Evolutionary conservation across 345 rosid genomes (phyloP), one percentile per base, ranked within the genome.

Genomic region (Salix suchowensis): DNA sequence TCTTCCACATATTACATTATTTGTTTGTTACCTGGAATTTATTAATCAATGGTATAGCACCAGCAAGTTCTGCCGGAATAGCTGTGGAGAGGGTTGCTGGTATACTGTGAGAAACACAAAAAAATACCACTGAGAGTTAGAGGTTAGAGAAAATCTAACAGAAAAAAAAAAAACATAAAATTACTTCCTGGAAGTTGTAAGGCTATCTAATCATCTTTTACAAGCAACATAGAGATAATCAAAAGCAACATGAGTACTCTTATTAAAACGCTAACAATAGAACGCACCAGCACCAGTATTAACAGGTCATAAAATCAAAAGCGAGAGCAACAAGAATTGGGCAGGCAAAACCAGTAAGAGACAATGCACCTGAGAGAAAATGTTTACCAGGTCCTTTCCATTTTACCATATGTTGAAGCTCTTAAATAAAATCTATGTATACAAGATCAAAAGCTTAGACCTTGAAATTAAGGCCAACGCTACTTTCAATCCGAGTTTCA

Each of bases 31-130:
- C 96, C 96, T 96, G 98, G 82, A 96, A 96, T 64, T 93, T 89
- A 80, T 93, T 97, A 73, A 93, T 88, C 88, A 96, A 90, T 46
- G 98, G 96, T 76, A 96, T 89, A 54, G 96, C 99, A 44, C 90
- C 91, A 68, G 99, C 96, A 84, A 96, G 97, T 72, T 96, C 98
- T 0, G 93, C 86, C 15, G 98, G 98, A 75, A 93, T 82, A 71
- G 92, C 78, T 87, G 82, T 83, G 37, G 97, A 86, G 46, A 86
- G 79, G 18, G 86, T 48, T 18, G 82, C 68, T 16, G 90, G 96
- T 11, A 89, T 81, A 66, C 96, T 89, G 87, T 77, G 74, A 78
- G 74, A 48, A 70, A 68, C 36, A 65, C 23, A 2, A 39, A 21
- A 21, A 68, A 68, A 19, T 39, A 36, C 9, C 23, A 19, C 11